These are phyloP conservation scores for Plasmodium falciparum DNA, from an alignment of 169 alveolate genomes.

Conservation along the genomic window DNA sequence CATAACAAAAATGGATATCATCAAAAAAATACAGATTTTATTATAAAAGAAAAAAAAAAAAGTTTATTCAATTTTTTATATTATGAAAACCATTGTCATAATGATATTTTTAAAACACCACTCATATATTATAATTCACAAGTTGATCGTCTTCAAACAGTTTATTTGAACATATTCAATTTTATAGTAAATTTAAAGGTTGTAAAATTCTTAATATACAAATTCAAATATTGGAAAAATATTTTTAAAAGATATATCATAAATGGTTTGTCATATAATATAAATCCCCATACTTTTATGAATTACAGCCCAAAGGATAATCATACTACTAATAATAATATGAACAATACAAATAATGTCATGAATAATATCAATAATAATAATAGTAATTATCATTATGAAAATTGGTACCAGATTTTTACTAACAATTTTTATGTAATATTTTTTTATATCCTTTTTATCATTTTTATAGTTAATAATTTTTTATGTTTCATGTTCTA, in stretches of 20 bases:
- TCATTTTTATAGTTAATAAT: slow-evolving; percentile 23
- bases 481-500: slow-evolving; percentile 27
- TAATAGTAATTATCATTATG: no score
- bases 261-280: background rate
- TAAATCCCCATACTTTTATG: no score
- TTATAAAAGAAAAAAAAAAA: slow-evolving; percentile 45
- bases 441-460: slow-evolving; percentile 9
- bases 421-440: slow-evolving; percentile 1
- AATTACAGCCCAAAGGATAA: no score
- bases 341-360: no score
- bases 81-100: slow-evolving; percentile 70
- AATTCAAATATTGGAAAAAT: slow-evolving; percentile 28
- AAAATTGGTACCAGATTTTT: no score
- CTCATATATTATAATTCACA: slow-evolving; percentile 46
- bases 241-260: background rate
- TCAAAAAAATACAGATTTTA: slow-evolving; percentile 33
- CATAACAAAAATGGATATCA: slow-evolving; percentile 40
- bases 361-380: no score
- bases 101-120: slow-evolving; percentile 58
- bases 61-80: slow-evolving; percentile 42
- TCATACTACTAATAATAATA: no score
- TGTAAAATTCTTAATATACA: background rate
- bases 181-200: slow-evolving; percentile 10
- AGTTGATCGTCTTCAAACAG: slow-evolving; percentile 39
- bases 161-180: slow-evolving; percentile 34